phyloP scores from a whole-genome alignment of 768 basidiomycete genomes.

The Neoboletus subvelutipes region DNA sequence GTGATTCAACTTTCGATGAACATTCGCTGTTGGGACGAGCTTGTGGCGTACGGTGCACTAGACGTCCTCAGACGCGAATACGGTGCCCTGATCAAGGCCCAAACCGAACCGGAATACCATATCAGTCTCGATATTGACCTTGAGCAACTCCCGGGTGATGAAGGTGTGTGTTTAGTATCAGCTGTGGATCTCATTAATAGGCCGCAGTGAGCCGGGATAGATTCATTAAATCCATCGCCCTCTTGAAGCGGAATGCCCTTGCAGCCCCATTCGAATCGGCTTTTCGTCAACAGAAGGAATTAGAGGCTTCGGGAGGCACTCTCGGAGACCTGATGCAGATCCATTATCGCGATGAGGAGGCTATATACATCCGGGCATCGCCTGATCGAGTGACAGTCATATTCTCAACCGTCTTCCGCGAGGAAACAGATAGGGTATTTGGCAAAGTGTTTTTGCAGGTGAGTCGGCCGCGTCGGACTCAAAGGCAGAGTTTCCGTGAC shows the following conservation, averaged over 20 bases:
- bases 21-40: constrained; percentile 95
- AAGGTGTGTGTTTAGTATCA: constrained; percentile 50
- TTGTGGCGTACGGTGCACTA: constrained; percentile 81
- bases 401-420: constrained; percentile 94
- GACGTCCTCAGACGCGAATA: constrained; percentile 83
- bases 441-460: constrained; percentile 99
- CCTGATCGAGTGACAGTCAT: constrained; percentile 96
- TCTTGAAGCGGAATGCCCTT: constrained; percentile 90
- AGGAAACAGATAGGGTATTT: constrained; percentile 96
- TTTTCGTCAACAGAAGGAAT: constrained; percentile 76
- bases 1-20: constrained; percentile 88
- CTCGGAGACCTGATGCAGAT: constrained; percentile 88
- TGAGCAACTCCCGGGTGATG: constrained; percentile 77
- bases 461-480: constrained; percentile 11
- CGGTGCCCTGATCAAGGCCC: constrained; percentile 60
- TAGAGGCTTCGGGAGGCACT: constrained; percentile 69
- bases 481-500: constrained; percentile 5
- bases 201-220: constrained; percentile 71
- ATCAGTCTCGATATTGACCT: constrained; percentile 86
- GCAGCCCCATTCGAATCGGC: constrained; percentile 93
- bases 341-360: constrained; percentile 95
- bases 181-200: constrained; percentile 7
- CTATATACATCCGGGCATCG: constrained; percentile 91
- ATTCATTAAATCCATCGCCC: constrained; percentile 76
- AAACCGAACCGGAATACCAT: constrained; percentile 86